These are phyloP conservation scores for Abelmoschus esculentus DNA, from an alignment of 345 rosid species.

Conservation along the genomic window DNA sequence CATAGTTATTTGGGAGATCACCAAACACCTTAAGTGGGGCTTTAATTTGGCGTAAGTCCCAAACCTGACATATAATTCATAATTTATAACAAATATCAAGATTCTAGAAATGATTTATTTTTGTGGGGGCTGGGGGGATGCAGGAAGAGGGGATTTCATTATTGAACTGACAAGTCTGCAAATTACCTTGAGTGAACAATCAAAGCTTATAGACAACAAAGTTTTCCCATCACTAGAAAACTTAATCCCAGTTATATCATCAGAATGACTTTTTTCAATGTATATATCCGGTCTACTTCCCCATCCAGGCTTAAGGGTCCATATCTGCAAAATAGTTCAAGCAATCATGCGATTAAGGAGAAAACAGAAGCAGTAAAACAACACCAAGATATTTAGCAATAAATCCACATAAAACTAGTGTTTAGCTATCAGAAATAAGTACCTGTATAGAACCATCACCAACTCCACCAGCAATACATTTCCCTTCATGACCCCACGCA, in stretches of 20 bases:
- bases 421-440: conserved; percentile 13
- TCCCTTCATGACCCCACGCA: conserved; percentile 94
- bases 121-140: background rate
- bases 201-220: conserved; percentile 82
- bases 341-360: background rate
- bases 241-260: conserved; percentile 81
- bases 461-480: conserved; percentile 76
- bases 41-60: conserved; percentile 91
- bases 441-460: conserved; percentile 99
- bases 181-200: conserved; percentile 41
- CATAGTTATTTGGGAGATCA: conserved; percentile 82
- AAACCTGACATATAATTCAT: conserved; percentile 43
- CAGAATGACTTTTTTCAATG: conserved; percentile 76
- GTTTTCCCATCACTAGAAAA: conserved; percentile 79
- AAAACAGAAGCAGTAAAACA: background rate
- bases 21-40: conserved; percentile 65
- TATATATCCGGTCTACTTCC: conserved; percentile 92
- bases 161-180: background rate
- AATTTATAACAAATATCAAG: conserved; percentile 13
- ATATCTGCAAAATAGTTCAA: conserved; percentile 39
- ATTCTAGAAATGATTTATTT: background rate
- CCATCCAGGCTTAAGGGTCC: conserved; percentile 98
- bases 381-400: background rate
- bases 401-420: background rate
- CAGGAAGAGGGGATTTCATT: background rate